Percentiles rank a stretch among this genome's conserved stretches.
Evolutionary conservation across 192 early-diverging fungal species (phyloP).

Genomic region (Endogone sp.): DNA sequence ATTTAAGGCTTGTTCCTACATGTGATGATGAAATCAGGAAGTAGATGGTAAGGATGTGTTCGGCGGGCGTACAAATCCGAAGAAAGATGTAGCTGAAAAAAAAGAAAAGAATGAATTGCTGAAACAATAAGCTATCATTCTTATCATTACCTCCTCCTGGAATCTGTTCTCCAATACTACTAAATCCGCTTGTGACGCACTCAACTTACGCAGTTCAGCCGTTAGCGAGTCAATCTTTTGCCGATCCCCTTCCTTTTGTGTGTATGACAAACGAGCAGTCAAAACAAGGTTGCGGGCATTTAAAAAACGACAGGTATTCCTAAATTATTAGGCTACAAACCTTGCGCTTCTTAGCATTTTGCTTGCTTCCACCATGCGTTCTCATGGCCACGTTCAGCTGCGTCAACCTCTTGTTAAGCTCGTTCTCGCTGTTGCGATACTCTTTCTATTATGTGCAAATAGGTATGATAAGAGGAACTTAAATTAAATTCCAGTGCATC

Average conservation of each 20-base stretch:
- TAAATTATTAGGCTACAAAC: not conserved
- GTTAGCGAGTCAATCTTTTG: slow-evolving; percentile 26
- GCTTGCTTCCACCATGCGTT: slow-evolving; percentile 32
- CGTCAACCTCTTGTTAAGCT: not conserved
- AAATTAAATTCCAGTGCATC: not conserved
- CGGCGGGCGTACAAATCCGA: no score
- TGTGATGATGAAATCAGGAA: not conserved
- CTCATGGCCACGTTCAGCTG: slow-evolving; percentile 3
- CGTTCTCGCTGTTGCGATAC: not conserved
- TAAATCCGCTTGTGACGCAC: slow-evolving; percentile 33
- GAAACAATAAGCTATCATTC: no score
- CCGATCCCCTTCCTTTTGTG: slow-evolving; percentile 22
- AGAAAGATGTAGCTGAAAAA: not conserved
- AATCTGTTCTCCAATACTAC: not conserved
- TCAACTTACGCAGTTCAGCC: slow-evolving; percentile 20
- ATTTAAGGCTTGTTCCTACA: slow-evolving; percentile 33
- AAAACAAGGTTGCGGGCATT: no score
- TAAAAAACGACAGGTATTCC: not conserved
- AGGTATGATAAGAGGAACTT: not conserved
- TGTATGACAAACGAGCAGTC: slow-evolving; percentile 5
- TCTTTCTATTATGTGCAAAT: not conserved
- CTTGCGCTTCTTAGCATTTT: slow-evolving; percentile 6
- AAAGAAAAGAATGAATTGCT: no score
- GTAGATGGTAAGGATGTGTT: no score
- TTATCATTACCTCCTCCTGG: not conserved